Evolutionary conservation across 1,284 basidiomycete species (phyloP).

Genomic region (Marasmius fiardii): DNA sequence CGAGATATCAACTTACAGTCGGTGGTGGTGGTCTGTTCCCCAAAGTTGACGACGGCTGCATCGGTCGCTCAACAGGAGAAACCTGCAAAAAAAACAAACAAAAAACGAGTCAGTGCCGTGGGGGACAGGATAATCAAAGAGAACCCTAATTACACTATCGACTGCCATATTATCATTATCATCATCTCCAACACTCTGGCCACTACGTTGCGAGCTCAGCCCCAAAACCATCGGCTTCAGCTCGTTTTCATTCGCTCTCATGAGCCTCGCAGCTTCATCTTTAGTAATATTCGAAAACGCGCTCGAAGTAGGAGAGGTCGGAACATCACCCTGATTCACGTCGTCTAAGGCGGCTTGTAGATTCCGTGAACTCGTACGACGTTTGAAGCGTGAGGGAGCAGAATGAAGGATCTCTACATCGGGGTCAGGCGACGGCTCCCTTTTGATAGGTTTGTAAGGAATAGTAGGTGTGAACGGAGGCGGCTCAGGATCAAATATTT

Average conservation of each 20-base stretch:
- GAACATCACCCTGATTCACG: not conserved
- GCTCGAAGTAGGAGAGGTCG: not conserved
- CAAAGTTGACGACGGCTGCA: too few relatives aligned
- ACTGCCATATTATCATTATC: not conserved
- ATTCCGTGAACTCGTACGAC: not conserved
- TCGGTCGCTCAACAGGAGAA: too few relatives aligned
- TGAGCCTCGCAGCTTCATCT: constrained; percentile 4
- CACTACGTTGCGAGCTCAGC: not conserved
- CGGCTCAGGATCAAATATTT: not conserved
- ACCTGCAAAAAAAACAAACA: too few relatives aligned
- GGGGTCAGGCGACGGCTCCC: not conserved
- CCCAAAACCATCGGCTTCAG: not conserved
- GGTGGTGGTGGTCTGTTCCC: too few relatives aligned
- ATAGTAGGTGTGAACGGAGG: not conserved
- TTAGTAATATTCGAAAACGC: constrained; percentile 8
- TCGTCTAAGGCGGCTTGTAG: not conserved
- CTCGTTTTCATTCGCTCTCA: not conserved
- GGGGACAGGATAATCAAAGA: too few relatives aligned
- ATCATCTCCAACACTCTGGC: not conserved
- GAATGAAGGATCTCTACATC: not conserved
- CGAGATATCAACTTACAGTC: too few relatives aligned
- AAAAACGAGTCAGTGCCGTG: too few relatives aligned
- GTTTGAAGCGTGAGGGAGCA: not conserved
- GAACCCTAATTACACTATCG: not conserved
- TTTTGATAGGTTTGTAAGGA: not conserved